Base-by-base conservation (phyloP, 169 alveolate genomes). In the Eimeria falciformis region DNA sequence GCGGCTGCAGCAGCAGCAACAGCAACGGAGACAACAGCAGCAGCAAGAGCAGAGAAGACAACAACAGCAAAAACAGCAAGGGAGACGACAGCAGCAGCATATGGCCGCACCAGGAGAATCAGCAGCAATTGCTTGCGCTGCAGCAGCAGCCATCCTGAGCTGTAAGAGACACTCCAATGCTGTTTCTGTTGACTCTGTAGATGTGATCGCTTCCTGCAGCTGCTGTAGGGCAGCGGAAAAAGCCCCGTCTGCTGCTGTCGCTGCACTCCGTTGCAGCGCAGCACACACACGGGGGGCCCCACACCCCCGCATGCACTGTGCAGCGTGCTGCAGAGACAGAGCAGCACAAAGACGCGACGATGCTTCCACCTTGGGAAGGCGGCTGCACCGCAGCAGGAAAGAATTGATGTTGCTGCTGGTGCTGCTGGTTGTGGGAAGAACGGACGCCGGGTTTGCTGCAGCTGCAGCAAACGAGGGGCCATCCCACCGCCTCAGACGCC, bases 401-500 rank as follows among this genome's bases (percentile, higher is more conserved):
- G 68, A 9, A 62, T 27, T 11, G 23, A 50, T 5, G 58, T 47
- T 25, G 46, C 53, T 40, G 29, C 75, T 5, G 53, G 25, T 45
- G 58, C 23, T 5, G 25, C 66, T 43, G 79, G 7, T 29, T 9
- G 21, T 62, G 25, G 33, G 5, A 12, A 27, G 33, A 21, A 5
- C 73, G 5, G 73, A 9, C 14, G 46, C 40, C 5, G 29, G 29
- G 7, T n/a, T 6, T 5, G 53, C 29, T 21, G 58, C 85, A 18
- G 29, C 46, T 37, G 50, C 53, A 18, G 78, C 11, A 21, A 33
- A 23, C 25, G 17, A n/a, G 66, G n/a, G 43, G 37, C 37, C 46
- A 3, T 65, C 56, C 91, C 91, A 83, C 53, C 7, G 65, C n/a
- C 47, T 37, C 81, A 83, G 91, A 18, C 91, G 91, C 91, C 91